These are phyloP conservation scores for Periglandula ipomoeae DNA, from an alignment of 2,329 filamentous ascomycete genomes.

Conservation along the genomic window DNA sequence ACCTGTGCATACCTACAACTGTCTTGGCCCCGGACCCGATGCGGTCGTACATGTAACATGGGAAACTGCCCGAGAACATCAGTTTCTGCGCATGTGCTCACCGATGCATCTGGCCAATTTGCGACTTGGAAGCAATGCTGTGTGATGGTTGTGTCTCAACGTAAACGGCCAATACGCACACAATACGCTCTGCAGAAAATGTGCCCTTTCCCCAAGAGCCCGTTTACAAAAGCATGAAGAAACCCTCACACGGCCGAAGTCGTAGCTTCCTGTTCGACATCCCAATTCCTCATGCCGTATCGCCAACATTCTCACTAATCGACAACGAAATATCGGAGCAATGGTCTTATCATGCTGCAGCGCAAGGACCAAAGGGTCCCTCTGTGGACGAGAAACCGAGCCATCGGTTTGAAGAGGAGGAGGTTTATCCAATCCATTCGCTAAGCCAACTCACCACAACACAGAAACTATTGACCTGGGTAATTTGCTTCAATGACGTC, in stretches of 20 bases:
- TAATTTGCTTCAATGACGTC: constrained; percentile 11
- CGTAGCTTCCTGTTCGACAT: background rate
- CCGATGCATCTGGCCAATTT: background rate
- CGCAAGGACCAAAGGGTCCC: background rate
- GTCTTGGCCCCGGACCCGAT: background rate
- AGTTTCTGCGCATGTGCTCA: background rate
- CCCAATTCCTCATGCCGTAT: background rate
- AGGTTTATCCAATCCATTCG: constrained; percentile 7
- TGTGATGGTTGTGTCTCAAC: background rate
- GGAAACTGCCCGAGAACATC: background rate
- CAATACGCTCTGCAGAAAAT: background rate
- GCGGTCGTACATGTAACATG: background rate
- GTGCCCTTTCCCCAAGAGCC: background rate
- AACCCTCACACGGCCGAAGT: background rate
- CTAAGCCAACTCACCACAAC: constrained; percentile 3
- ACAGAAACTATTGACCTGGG: constrained; percentile 8
- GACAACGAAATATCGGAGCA: background rate
- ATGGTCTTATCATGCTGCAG: constrained; percentile 6
- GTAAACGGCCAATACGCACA: background rate
- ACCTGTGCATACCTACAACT: background rate
- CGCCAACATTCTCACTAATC: background rate
- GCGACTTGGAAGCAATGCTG: background rate
- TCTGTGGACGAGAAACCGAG: background rate
- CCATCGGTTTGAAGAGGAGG: background rate
- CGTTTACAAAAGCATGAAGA: constrained; percentile 1